phyloP scores from a whole-genome alignment of 2,329 filamentous ascomycete genomes.

The Paraconiothyrium brasiliense region DNA sequence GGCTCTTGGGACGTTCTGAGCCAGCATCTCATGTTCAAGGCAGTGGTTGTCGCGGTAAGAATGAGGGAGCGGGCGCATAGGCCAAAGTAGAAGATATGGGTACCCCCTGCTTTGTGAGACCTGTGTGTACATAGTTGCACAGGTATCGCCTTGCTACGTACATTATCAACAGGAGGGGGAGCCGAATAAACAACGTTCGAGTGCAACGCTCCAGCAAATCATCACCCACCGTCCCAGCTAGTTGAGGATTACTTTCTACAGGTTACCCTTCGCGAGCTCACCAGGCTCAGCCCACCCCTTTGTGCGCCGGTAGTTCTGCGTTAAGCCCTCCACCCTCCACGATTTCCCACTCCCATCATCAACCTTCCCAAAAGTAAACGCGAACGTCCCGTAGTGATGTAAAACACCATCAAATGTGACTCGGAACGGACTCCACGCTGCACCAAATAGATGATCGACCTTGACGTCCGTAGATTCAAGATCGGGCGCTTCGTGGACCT shows the following conservation, averaged over 20 bases:
- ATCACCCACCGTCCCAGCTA: too few relatives aligned
- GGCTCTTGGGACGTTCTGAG: slow-evolving; percentile 28
- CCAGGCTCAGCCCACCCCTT: background rate
- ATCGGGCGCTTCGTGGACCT: background rate
- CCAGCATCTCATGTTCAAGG: background rate
- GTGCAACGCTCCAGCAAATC: too few relatives aligned
- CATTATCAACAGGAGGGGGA: too few relatives aligned
- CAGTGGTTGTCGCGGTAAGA: background rate
- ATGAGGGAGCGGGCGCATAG: background rate
- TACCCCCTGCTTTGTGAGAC: background rate
- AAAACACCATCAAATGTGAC: background rate
- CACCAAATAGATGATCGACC: background rate
- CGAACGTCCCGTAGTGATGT: background rate
- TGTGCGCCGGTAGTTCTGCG: background rate
- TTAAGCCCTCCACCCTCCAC: background rate
- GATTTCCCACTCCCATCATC: background rate
- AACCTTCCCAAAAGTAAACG: background rate
- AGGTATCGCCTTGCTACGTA: too few relatives aligned
- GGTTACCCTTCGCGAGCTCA: background rate
- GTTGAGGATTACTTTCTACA: background rate
- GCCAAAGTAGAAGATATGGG: background rate
- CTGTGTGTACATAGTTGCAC: too few relatives aligned
- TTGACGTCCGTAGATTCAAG: background rate
- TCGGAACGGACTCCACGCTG: background rate
- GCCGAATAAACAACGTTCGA: too few relatives aligned